Evolutionary conservation across 208 protist genomes (phyloP), one percentile per base, ranked within the genome.

Genomic region (Trypanosoma conorhini): DNA sequence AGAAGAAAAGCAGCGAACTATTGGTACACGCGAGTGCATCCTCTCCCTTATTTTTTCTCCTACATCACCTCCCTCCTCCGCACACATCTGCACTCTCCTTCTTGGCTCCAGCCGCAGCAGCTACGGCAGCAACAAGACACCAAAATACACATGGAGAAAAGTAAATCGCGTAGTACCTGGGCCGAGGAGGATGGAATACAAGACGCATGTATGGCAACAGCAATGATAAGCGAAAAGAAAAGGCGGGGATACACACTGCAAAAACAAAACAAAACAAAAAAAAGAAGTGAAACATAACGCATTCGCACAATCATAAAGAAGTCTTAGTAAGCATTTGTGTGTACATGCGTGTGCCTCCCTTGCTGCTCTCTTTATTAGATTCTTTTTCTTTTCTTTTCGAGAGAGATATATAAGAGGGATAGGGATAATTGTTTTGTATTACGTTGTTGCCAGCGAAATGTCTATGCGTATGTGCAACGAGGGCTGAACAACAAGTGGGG

Each of bases 1-100:
- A 63, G 4, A 71, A 44, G 4, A 71, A 63, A 59, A 71, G 12
- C 33, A 71, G 3, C 33, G 2, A 38, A 64, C n/a, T 7, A 50
- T 33, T 50, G 59, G 21, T 3, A 50, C 17, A 42, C n/a, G 17
- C 59, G 15, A 42, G 5, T 24, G 1, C 7, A 44, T 50, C 21
- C 19, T 42, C 35, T 62, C 31, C 13, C n/a, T n/a, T n/a, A n/a
- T 64, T 30, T 13, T 58, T 22, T 28, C n/a, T 57, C 2, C 38
- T 24, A 5, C 22, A 8, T 46, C 63, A 31, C 1, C 30, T 30
- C 46, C 31, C 2, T 22, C 46, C 1, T 33, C 56, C 58, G 13
- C 35, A 12, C 44, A 13, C 3, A 7, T 51, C 28, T 4, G 68
- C 35, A 42, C 19, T 52, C 60, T 68, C 19, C 21, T 48, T 63